phyloP scores from a whole-genome alignment of 352 stramenopile species.

The Globisporangium cederbergense region DNA sequence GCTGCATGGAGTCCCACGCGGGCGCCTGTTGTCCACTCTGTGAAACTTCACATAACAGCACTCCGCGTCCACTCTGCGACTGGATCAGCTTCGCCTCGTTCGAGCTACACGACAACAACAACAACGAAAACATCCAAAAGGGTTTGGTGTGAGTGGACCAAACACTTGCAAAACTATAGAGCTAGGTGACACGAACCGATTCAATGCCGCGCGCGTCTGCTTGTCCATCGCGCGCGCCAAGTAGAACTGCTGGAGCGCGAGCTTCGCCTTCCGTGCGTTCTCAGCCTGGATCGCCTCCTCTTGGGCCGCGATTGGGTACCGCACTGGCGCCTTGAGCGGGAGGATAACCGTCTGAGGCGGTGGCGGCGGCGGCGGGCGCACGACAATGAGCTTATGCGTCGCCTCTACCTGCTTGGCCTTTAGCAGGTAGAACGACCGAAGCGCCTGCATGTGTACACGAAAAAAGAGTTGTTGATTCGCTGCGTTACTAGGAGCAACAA shows the following conservation, averaged over 20 bases:
- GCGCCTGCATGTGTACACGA: slow-evolving; percentile 8
- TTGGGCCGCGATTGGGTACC: slow-evolving; percentile 17
- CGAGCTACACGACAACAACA: neutral
- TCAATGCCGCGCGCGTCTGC: slow-evolving; percentile 19
- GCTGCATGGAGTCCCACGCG: neutral
- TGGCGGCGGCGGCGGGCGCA: slow-evolving; percentile 4
- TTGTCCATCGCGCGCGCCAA: slow-evolving; percentile 16
- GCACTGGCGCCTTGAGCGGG: slow-evolving; percentile 28
- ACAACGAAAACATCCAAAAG: too few relatives aligned
- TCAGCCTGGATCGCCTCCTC: slow-evolving; percentile 17
- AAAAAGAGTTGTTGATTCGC: too few relatives aligned
- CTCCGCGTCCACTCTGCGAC: slow-evolving; percentile 18
- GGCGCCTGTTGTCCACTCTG: neutral
- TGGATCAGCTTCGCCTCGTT: slow-evolving; percentile 21
- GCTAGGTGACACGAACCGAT: slow-evolving; percentile 12
- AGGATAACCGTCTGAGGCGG: slow-evolving; percentile 17
- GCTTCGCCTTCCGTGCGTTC: slow-evolving; percentile 19
- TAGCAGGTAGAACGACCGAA: slow-evolving; percentile 53
- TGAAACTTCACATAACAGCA: neutral
- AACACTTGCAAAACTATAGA: too few relatives aligned
- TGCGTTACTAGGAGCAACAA: neutral
- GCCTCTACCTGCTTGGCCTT: slow-evolving; percentile 49
- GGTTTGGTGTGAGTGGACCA: neutral
- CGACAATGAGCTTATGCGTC: slow-evolving; percentile 35
- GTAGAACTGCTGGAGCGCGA: slow-evolving; percentile 27